These are phyloP conservation scores for Calamus simplicifolius DNA, from an alignment of 176 grass and related monocot genomes.

Conservation along the genomic window DNA sequence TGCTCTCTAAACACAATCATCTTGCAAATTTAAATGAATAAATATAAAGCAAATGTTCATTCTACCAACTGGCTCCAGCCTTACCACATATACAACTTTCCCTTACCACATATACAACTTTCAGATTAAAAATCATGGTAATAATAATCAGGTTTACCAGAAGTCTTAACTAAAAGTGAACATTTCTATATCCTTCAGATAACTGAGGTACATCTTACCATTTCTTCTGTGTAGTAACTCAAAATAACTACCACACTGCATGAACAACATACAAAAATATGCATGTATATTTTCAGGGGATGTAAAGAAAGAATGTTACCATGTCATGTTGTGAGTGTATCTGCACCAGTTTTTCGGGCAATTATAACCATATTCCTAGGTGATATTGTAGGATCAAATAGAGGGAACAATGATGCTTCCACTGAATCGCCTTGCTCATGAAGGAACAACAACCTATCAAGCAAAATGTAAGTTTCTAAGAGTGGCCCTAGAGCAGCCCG, in stretches of 20 bases:
- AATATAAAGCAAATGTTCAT: too few relatives aligned
- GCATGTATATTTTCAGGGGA: background rate
- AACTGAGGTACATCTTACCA: too few relatives aligned
- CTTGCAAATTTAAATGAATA: background rate
- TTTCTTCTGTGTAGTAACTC: too few relatives aligned
- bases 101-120: too few relatives aligned
- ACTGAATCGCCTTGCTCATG: constrained; percentile 56
- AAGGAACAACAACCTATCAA: constrained; percentile 83
- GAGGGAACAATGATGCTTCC: constrained; percentile 54
- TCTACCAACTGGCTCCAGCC: too few relatives aligned
- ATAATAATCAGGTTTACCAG: too few relatives aligned
- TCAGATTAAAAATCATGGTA: too few relatives aligned
- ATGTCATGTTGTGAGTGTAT: constrained; percentile 1
- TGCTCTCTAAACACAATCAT: background rate
- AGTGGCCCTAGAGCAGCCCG: constrained; percentile 77
- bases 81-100: too few relatives aligned
- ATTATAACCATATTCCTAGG: constrained; percentile 75
- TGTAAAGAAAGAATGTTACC: background rate
- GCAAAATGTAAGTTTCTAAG: constrained; percentile 88
- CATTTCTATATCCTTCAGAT: too few relatives aligned
- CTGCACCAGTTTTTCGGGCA: constrained; percentile 45
- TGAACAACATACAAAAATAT: constrained; percentile 1
- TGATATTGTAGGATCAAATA: constrained; percentile 80
- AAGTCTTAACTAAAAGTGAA: too few relatives aligned
- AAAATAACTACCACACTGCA: too few relatives aligned